Evolutionary conservation across 2,329 filamentous ascomycete species (phyloP).

Genomic region (Trichothecium sympodiale): DNA sequence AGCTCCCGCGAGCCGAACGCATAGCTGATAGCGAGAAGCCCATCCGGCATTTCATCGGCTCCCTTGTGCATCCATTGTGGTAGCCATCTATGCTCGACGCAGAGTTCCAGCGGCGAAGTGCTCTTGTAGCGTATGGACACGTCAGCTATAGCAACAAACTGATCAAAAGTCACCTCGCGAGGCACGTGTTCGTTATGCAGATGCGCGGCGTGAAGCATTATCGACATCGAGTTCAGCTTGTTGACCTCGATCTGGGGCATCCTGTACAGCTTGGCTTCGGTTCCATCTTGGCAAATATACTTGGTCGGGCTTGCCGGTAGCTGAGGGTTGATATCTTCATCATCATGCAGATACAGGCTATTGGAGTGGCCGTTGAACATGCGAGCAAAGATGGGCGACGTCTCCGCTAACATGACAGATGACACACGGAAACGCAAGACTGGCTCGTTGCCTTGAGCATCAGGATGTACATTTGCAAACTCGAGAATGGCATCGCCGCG

Average conservation of each 20-base stretch:
- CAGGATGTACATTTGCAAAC: conserved; percentile 31
- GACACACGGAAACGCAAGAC: conserved; percentile 39
- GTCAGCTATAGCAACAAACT: conserved; percentile 41
- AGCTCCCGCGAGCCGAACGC: conserved; percentile 37
- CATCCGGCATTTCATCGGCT: conserved; percentile 36
- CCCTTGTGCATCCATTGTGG: conserved; percentile 38
- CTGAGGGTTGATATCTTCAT: conserved; percentile 22
- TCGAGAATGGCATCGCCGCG: conserved; percentile 40
- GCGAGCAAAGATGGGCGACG: conserved; percentile 38
- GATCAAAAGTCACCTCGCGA: conserved; percentile 31
- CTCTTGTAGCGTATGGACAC: conserved; percentile 38
- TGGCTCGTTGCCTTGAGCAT: conserved; percentile 20
- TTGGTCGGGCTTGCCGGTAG: conserved; percentile 22
- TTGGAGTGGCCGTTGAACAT: conserved; percentile 27
- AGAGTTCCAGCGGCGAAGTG: conserved; percentile 36
- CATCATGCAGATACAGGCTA: conserved; percentile 21
- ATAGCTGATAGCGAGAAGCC: conserved; percentile 39
- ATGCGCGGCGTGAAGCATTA: conserved; percentile 39
- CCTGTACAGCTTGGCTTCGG: conserved; percentile 33
- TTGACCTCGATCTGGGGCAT: conserved; percentile 42
- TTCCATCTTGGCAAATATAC: conserved; percentile 30
- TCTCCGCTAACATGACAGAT: conserved; percentile 36
- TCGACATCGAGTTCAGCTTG: conserved; percentile 26
- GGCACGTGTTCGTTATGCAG: conserved; percentile 36
- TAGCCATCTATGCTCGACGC: conserved; percentile 40